Base-by-base conservation (phyloP, 2,329 filamentous ascomycete species). In the Cercospora citrullina region DNA sequence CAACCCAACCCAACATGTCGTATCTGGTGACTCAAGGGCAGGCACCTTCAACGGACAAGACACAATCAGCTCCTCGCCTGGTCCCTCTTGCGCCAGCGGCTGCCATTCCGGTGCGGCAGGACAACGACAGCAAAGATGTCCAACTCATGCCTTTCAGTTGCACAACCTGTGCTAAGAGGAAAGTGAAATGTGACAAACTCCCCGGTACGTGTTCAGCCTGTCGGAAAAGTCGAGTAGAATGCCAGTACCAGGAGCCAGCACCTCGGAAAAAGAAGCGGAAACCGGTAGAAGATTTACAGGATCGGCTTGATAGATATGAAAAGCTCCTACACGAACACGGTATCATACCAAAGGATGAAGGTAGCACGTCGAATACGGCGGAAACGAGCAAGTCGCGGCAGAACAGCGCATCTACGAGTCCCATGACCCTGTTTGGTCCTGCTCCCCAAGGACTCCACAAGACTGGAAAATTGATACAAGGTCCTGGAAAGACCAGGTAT, bases 281-380 rank as follows among this genome's bases (percentile, higher is more conserved):
- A 60, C 73, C 72, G 21, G 75, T 70, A 51, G 76, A 77, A 26
- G 75, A 76, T 30, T 51, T 77, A 10, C 68, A 76, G n/a, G 79
- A 82, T 61, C 74, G 74, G 28, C 74, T 83, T 1, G 78, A 79
- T 4, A 76, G 74, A 7, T 82, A 83, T 60, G 81, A 84, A 69
- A 71, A 74, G 21, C 77, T 82, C 4, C 72, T 83, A 6, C 71
- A 71, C 1, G 68, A 79, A 10, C 74, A 83, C 63, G 76, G 77
- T 9, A 71, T 82, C 18, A 68, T 81, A 4, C 61, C 66, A 4
- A 66, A 64, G 5, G 64, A 68, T 26, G 58, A 60, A 42, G 60
- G 65, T 12, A 30, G 33, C 28, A 63, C 66, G 6, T 59, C 66
- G 21, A 55, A 30, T 18, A 48, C 57, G 6, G 18, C 48, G 6